Conservation (phyloP, 371 early-diverging fungal genomes). For the Circinella umbellata region DNA sequence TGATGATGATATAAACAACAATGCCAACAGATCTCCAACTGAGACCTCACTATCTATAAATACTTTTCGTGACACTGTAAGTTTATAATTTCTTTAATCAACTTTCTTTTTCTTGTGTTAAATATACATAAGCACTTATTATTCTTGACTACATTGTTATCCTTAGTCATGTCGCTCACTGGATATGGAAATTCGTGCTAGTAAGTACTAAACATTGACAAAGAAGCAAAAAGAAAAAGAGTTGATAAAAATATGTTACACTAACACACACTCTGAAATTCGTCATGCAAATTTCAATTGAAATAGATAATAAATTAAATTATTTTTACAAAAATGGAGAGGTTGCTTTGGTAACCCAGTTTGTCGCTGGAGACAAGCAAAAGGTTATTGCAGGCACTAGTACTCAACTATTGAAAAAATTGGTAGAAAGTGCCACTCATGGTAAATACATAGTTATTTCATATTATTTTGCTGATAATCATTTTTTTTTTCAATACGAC, state of each 20-base stretch:
- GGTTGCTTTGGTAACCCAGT: constrained; percentile 24
- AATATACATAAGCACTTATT: background rate
- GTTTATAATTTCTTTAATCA: background rate
- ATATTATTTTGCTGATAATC: no score
- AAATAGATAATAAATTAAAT: background rate
- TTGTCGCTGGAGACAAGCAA: constrained; percentile 41
- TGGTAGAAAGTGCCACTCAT: constrained; percentile 65
- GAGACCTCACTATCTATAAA: background rate
- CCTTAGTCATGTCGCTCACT: background rate
- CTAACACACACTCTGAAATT: no score
- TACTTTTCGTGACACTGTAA: background rate
- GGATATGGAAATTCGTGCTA: background rate
- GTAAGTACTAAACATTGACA: background rate
- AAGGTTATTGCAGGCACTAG: constrained; percentile 64
- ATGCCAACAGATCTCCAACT: background rate
- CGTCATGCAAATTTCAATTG: no score
- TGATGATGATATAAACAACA: background rate
- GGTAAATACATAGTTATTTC: constrained; percentile 27
- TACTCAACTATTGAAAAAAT: constrained; percentile 56
- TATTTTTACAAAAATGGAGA: constrained; percentile 6
- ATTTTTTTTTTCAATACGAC: background rate
- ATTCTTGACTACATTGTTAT: background rate
- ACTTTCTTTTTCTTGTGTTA: background rate
- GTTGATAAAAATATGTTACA: no score
- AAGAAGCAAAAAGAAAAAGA: no score